Conservation (phyloP, 768 basidiomycete genomes). For the Serendipita sp. region DNA sequence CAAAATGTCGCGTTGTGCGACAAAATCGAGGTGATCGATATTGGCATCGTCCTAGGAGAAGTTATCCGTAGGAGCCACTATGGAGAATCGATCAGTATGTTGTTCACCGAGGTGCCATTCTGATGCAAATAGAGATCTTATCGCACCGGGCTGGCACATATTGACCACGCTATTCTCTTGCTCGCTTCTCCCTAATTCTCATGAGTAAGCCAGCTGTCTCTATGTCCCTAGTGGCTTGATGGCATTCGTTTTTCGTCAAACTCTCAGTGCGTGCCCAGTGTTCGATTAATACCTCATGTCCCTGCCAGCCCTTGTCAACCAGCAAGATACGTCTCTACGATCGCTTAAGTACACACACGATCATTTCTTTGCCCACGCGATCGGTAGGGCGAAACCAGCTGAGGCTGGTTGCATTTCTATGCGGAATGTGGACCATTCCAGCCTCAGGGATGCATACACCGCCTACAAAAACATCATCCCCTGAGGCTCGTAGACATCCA, state of each 20-base stretch:
- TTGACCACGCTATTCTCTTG: not conserved
- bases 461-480: no score
- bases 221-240: not conserved
- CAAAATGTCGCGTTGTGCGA: constrained; percentile 53
- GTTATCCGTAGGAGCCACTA: constrained; percentile 93
- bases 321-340: no score
- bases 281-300: no score
- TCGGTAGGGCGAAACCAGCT: no score
- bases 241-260: not conserved
- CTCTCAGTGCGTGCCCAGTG: no score
- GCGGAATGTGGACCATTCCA: no score
- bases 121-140: constrained; percentile 24
- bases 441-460: no score
- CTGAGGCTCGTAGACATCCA: no score
- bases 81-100: constrained; percentile 82
- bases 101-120: constrained; percentile 83
- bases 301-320: no score
- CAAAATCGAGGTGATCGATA: constrained; percentile 88
- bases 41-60: constrained; percentile 89
- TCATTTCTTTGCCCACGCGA: no score
- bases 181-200: not conserved
- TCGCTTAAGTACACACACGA: no score
- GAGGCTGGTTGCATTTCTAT: no score
- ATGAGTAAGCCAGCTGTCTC: not conserved
- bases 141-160: not conserved